A percentile compares a stretch with the other conserved stretches of the same genome.
phyloP scores from a whole-genome alignment of 1,284 basidiomycete genomes.

The Trametes pubescens region DNA sequence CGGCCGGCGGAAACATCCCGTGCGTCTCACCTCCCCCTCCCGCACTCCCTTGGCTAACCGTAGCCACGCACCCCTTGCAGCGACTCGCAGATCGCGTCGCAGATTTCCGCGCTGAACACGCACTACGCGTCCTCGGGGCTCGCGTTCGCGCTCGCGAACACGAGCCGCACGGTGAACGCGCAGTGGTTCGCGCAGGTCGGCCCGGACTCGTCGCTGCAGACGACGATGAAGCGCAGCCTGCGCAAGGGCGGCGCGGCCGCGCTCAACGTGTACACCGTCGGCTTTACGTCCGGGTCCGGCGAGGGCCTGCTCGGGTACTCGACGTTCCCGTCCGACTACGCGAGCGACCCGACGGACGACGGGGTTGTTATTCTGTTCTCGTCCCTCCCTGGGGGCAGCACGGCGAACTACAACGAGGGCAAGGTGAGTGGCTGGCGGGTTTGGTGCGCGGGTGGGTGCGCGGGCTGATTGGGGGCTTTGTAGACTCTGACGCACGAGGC shows the following conservation, averaged over 20 bases:
- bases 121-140: slow-evolving; percentile 54
- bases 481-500: slow-evolving; percentile 65
- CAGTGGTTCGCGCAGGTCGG: slow-evolving; percentile 58
- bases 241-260: slow-evolving; percentile 50
- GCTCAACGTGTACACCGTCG: slow-evolving; percentile 63
- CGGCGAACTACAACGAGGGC: slow-evolving; percentile 56
- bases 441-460: too few relatives aligned
- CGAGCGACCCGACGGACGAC: slow-evolving; percentile 50
- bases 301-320: slow-evolving; percentile 57
- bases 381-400: slow-evolving; percentile 57
- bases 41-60: neutral
- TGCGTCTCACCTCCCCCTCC: slow-evolving; percentile 34
- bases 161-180: slow-evolving; percentile 54
- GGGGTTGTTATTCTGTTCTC: slow-evolving; percentile 60
- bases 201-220: slow-evolving; percentile 50
- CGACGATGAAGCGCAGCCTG: slow-evolving; percentile 57
- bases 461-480: neutral
- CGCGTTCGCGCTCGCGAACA: slow-evolving; percentile 52
- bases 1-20: slow-evolving; percentile 55
- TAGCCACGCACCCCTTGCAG: slow-evolving; percentile 36
- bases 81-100: slow-evolving; percentile 48
- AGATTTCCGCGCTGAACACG: slow-evolving; percentile 57
- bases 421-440: slow-evolving; percentile 30
- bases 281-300: slow-evolving; percentile 36
- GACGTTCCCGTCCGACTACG: slow-evolving; percentile 57